These are phyloP conservation scores for Diaporthe citri DNA, from an alignment of 2,329 filamentous ascomycete species.

Conservation along the genomic window DNA sequence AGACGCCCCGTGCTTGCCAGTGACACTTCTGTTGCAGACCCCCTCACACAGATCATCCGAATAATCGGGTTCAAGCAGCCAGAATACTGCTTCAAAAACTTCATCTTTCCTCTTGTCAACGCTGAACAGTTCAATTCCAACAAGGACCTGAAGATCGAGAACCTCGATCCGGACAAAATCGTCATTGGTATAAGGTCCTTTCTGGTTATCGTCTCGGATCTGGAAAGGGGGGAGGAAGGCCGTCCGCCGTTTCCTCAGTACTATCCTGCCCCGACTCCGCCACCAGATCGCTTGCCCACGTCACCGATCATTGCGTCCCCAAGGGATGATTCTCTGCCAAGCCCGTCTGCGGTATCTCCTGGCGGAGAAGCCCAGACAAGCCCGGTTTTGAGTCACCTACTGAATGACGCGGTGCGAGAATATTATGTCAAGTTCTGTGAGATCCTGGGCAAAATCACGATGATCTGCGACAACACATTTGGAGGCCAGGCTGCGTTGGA, in stretches of 20 bases:
- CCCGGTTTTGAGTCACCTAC: conserved; percentile 70
- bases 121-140: conserved; percentile 86
- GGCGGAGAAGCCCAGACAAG: conserved; percentile 76
- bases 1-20: conserved; percentile 86
- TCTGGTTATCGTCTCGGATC: conserved; percentile 89
- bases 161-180: conserved; percentile 94
- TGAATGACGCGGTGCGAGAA: conserved; percentile 83
- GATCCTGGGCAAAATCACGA: conserved; percentile 93
- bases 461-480: conserved; percentile 97
- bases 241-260: conserved; percentile 86
- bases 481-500: conserved; percentile 95
- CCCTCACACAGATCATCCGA: conserved; percentile 91
- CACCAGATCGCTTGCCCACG: conserved; percentile 59
- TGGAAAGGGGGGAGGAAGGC: conserved; percentile 84
- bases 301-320: conserved; percentile 64
- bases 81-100: conserved; percentile 90
- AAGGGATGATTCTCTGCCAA: conserved; percentile 45
- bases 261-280: conserved; percentile 56
- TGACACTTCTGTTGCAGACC: conserved; percentile 86
- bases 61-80: conserved; percentile 95
- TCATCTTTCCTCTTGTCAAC: conserved; percentile 96
- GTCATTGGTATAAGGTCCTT: conserved; percentile 98
- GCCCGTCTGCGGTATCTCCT: conserved; percentile 45
- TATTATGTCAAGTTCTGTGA: conserved; percentile 94
- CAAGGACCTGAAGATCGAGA: conserved; percentile 86